Percentiles rank a stretch among this genome's conserved stretches.
Evolutionary conservation across 106 monocot species (phyloP).

Genomic region (Allium fistulosum): DNA sequence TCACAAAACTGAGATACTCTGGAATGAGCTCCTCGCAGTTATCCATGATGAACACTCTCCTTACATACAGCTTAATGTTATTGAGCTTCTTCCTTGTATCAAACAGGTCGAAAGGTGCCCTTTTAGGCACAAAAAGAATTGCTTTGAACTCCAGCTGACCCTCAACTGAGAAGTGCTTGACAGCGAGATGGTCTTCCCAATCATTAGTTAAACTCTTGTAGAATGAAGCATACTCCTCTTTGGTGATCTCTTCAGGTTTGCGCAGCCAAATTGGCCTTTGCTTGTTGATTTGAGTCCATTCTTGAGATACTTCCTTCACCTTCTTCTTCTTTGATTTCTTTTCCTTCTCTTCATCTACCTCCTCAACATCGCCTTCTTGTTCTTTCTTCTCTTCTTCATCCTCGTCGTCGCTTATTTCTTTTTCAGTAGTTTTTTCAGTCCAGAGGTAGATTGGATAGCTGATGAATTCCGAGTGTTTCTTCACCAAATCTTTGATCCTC

Average conservation of each 20-base stretch:
- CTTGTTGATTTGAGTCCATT: conserved; percentile 35
- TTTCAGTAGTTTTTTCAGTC: conserved; percentile 37
- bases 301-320: conserved; percentile 32
- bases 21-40: conserved; percentile 47
- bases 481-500: conserved; percentile 37
- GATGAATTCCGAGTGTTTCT: conserved; percentile 41
- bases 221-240: conserved; percentile 42
- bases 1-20: conserved; percentile 35
- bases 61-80: conserved; percentile 42
- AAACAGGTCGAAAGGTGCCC: conserved; percentile 43
- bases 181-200: conserved; percentile 36
- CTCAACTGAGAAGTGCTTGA: conserved; percentile 44
- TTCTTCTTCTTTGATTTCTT: conserved; percentile 21
- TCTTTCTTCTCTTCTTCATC: conserved; percentile 35
- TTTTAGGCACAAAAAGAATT: conserved; percentile 32
- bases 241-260: conserved; percentile 46
- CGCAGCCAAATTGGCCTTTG: conserved; percentile 44
- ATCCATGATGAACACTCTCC: conserved; percentile 45
- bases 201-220: conserved; percentile 51
- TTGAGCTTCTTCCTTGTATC: conserved; percentile 37
- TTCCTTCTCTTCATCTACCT: conserved; percentile 24
- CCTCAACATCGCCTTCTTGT: conserved; percentile 22
- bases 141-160: conserved; percentile 47
- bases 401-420: conserved; percentile 36
- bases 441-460: conserved; percentile 38